Conservation (phyloP, 306 rosid species). For the Vachellia collinsii region DNA sequence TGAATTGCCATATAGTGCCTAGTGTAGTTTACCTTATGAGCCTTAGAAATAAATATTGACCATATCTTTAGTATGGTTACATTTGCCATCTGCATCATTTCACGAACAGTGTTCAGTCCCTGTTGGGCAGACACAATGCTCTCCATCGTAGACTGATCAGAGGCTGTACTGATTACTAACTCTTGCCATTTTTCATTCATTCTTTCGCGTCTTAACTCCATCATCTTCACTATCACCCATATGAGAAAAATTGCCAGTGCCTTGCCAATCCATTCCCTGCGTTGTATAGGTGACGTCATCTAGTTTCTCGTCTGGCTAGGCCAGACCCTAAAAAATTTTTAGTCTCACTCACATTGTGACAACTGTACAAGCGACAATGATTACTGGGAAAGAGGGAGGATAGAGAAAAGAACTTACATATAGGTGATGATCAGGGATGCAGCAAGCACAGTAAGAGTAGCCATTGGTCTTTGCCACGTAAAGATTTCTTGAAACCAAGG, state of each 20-base stretch:
- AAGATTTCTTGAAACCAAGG: constrained; percentile 64
- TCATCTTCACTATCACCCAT: constrained; percentile 69
- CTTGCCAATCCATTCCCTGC: constrained; percentile 95
- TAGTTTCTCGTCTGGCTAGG: constrained; percentile 6
- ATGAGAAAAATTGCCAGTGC: constrained; percentile 62
- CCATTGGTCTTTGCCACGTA: constrained; percentile 73
- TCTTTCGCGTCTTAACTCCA: constrained; percentile 52
- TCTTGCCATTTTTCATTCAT: constrained; percentile 57
- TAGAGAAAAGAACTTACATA: constrained; percentile 50
- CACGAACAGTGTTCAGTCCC: constrained; percentile 64
- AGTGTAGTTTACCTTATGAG: constrained; percentile 65
- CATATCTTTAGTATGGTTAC: constrained; percentile 72
- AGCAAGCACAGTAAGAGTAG: constrained; percentile 53
- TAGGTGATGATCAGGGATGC: constrained; percentile 59
- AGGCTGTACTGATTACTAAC: constrained; percentile 60
- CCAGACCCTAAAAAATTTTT: neutral
- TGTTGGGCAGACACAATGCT: constrained; percentile 88
- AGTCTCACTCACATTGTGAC: constrained; percentile 21
- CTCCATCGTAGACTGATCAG: constrained; percentile 69
- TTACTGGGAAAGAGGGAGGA: too few relatives aligned
- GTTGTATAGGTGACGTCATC: constrained; percentile 23
- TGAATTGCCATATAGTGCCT: neutral
- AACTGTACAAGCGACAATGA: neutral
- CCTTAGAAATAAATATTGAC: constrained; percentile 76
- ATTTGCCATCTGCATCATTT: constrained; percentile 66